phyloP scores from a whole-genome alignment of 2,329 filamentous ascomycete species.

The Xylariales sp. region DNA sequence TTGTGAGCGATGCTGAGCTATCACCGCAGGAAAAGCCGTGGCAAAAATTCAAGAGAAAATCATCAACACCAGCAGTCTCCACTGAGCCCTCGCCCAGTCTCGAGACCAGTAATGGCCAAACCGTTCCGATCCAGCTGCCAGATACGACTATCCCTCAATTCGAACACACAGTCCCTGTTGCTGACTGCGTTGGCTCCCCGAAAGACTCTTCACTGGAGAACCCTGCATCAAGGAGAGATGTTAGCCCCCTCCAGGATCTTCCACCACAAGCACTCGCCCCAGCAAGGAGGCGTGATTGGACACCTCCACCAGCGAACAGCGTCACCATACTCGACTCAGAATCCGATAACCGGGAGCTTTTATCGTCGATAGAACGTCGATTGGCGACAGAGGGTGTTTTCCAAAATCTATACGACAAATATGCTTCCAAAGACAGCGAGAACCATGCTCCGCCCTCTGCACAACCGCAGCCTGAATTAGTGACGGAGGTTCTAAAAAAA shows the following conservation, averaged over 20 bases:
- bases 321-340: slow-evolving; percentile 23
- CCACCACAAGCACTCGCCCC: slow-evolving; percentile 41
- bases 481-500: slow-evolving; percentile 41
- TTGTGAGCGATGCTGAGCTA: slow-evolving; percentile 16
- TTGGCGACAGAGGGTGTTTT: slow-evolving; percentile 30
- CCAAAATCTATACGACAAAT: slow-evolving; percentile 37
- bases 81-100: no score
- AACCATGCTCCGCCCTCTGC: background rate
- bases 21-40: slow-evolving; percentile 26
- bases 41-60: slow-evolving; percentile 27
- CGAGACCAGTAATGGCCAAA: no score
- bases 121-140: no score
- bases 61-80: no score
- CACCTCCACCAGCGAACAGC: slow-evolving; percentile 49
- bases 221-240: no score
- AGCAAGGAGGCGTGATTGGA: slow-evolving; percentile 61
- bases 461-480: background rate
- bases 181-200: no score
- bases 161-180: no score
- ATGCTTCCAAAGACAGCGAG: slow-evolving; percentile 26
- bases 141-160: no score
- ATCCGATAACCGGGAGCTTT: slow-evolving; percentile 25
- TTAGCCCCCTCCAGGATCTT: no score
- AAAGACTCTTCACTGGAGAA: no score
- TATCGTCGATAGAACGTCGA: slow-evolving; percentile 18